These are phyloP conservation scores for Danielia reshetovae DNA, from an alignment of 805 yeast genomes.

Conservation along the genomic window DNA sequence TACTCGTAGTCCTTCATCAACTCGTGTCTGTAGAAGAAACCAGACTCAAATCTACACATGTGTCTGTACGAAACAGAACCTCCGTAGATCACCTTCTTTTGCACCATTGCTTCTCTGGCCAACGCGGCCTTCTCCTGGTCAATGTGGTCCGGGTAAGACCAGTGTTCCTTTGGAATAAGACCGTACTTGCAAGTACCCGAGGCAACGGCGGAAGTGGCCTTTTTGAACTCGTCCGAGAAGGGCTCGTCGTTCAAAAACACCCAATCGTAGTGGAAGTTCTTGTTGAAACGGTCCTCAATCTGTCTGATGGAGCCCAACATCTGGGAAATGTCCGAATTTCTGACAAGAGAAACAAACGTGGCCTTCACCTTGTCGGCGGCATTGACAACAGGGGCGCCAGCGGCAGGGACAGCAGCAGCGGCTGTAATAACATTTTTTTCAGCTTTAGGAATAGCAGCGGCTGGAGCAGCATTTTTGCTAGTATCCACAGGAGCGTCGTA, in stretches of 20 bases:
- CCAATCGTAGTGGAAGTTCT: slow-evolving; percentile 85
- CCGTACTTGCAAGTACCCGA: slow-evolving; percentile 82
- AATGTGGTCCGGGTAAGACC: slow-evolving; percentile 85
- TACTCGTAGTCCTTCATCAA: slow-evolving; percentile 73
- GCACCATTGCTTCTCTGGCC: slow-evolving; percentile 56
- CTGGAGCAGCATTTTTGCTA: slow-evolving; percentile 1
- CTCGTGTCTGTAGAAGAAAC: slow-evolving; percentile 81
- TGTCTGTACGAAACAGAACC: slow-evolving; percentile 76
- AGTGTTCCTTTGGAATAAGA: slow-evolving; percentile 73
- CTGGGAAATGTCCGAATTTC: slow-evolving; percentile 67
- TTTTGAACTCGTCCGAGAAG: slow-evolving; percentile 77
- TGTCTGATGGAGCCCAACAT: slow-evolving; percentile 64
- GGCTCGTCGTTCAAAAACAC: slow-evolving; percentile 87
- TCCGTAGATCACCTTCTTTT: slow-evolving; percentile 64
- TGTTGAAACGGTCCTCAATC: slow-evolving; percentile 87
- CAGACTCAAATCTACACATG: slow-evolving; percentile 91
- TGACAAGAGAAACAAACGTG: slow-evolving; percentile 74
- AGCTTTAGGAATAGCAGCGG: slow-evolving; percentile 1
- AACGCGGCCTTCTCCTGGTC: slow-evolving; percentile 68
- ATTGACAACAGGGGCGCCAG: slow-evolving; percentile 2
- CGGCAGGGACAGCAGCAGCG: slow-evolving; percentile 9
- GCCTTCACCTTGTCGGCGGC: slow-evolving; percentile 52
- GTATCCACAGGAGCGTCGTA: slow-evolving; percentile 13
- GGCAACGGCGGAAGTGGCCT: slow-evolving; percentile 59
- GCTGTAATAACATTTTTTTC: not conserved